Percentiles rank a stretch among this genome's conserved stretches.
phyloP scores from a whole-genome alignment of 2,329 filamentous ascomycete species.

The Colletotrichum gloeosporioides region DNA sequence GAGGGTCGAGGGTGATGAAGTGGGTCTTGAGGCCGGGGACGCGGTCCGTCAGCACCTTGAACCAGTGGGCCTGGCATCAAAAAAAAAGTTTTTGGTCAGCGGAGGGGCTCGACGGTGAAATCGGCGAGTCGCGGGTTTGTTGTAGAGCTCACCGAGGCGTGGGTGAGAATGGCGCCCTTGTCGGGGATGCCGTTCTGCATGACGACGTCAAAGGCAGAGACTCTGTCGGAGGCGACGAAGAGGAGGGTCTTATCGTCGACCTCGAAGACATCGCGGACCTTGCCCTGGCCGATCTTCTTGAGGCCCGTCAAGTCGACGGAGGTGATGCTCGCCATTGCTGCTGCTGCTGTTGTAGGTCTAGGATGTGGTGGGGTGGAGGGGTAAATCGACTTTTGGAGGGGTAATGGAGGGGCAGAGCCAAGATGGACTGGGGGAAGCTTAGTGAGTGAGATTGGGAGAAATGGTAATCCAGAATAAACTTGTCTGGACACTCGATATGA shows the following conservation, averaged over 20 bases:
- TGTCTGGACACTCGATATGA: background rate
- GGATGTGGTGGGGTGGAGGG: slow-evolving; percentile 10
- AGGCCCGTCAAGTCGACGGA: slow-evolving; percentile 21
- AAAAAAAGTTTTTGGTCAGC: background rate
- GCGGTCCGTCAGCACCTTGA: slow-evolving; percentile 49
- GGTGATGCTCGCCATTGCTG: slow-evolving; percentile 17
- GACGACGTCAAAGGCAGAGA: slow-evolving; percentile 94
- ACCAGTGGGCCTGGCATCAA: slow-evolving; percentile 52
- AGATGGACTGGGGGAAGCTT: background rate
- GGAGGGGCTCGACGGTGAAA: background rate
- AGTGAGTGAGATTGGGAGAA: background rate
- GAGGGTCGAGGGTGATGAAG: slow-evolving; percentile 52
- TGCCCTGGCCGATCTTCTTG: slow-evolving; percentile 48
- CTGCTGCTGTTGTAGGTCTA: background rate
- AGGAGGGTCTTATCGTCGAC: slow-evolving; percentile 75
- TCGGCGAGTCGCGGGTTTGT: background rate
- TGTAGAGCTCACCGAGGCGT: slow-evolving; percentile 31
- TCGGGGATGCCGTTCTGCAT: slow-evolving; percentile 71
- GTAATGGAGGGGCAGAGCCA: background rate
- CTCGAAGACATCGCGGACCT: slow-evolving; percentile 83
- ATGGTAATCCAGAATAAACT: background rate
- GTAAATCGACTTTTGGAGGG: background rate
- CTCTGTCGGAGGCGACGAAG: slow-evolving; percentile 87
- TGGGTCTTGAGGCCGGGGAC: slow-evolving; percentile 58
- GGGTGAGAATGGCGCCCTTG: slow-evolving; percentile 59